These are phyloP conservation scores for Hibiscus mutabilis DNA, from an alignment of 345 rosid species.

Conservation along the genomic window DNA sequence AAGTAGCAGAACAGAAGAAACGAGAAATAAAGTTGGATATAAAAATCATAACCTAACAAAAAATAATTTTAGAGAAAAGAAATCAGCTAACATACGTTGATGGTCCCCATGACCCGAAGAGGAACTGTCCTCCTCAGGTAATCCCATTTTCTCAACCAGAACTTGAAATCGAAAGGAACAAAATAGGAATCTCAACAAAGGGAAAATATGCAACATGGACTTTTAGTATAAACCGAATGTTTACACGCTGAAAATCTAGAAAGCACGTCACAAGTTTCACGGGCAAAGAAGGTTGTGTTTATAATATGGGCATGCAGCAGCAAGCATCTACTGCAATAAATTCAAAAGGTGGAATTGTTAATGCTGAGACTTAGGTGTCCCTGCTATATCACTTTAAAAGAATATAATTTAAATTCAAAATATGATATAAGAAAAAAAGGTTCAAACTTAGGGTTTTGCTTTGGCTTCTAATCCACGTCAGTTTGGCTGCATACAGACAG, in stretches of 20 bases:
- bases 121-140: constrained; percentile 46
- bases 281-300: no score
- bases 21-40: not conserved
- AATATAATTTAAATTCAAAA: not conserved
- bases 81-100: constrained; percentile 38
- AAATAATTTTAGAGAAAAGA: not conserved
- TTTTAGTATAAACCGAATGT: not conserved
- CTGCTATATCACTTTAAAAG: not conserved
- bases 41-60: not conserved
- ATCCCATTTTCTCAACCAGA: constrained; percentile 93
- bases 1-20: not conserved
- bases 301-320: no score
- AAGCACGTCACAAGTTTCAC: not conserved
- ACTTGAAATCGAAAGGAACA: constrained; percentile 44
- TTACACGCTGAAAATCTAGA: not conserved
- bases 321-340: no score
- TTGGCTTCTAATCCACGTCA: not conserved
- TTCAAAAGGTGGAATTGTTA: no score
- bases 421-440: not conserved
- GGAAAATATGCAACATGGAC: not conserved
- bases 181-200: not conserved
- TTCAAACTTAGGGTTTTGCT: not conserved
- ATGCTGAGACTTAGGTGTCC: no score
- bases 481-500: not conserved
- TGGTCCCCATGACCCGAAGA: constrained; percentile 34